Percentiles rank a stretch among this genome's conserved stretches.
Conservation (phyloP, 148 eudicot species). For the Arbutus unedo region DNA sequence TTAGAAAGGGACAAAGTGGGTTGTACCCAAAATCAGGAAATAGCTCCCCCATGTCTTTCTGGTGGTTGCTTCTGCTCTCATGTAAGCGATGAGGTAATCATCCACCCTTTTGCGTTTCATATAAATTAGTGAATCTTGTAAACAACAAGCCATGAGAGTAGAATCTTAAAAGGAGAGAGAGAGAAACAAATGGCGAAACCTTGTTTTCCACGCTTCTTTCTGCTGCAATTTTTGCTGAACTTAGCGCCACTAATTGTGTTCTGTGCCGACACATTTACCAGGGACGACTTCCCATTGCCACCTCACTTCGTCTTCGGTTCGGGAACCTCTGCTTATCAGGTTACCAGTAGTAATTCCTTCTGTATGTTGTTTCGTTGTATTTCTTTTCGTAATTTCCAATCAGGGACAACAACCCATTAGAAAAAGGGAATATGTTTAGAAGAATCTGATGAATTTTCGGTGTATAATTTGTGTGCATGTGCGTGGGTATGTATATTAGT, state of each 20-base stretch:
- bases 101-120: no score
- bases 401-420: no score
- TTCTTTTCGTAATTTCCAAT: neutral
- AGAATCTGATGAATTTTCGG: neutral
- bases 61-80: no score
- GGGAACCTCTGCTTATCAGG: conserved; percentile 44
- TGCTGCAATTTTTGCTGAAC: neutral
- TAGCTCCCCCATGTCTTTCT: no score
- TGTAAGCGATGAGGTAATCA: no score
- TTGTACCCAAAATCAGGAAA: no score
- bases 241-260: neutral
- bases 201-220: neutral
- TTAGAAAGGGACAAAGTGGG: no score
- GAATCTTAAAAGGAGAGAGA: neutral
- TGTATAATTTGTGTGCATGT: neutral
- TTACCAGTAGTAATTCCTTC: neutral
- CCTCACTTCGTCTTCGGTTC: conserved; percentile 44
- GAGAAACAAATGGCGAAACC: neutral
- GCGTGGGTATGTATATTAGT: conserved; percentile 14
- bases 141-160: neutral
- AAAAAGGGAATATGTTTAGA: no score
- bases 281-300: conserved; percentile 30
- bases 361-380: no score
- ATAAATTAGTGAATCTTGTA: neutral
- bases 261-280: conserved; percentile 14